Evolutionary conservation across 495 filamentous ascomycete genomes (phyloP).

Genomic region (Xylaria venustula): DNA sequence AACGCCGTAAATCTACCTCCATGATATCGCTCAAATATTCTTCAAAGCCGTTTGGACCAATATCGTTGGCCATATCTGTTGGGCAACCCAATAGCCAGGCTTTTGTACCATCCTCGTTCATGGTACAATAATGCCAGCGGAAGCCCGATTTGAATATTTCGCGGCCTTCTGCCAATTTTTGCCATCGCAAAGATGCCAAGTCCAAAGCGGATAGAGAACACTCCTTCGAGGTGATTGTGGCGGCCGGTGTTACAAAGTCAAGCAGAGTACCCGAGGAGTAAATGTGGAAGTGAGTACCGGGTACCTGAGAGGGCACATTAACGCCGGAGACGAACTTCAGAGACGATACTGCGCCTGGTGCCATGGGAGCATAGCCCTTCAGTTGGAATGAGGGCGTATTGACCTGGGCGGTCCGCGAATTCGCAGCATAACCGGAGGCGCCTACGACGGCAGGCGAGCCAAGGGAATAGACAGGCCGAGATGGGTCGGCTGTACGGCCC

Average conservation of each 20-base stretch:
- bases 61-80: constrained; percentile 58
- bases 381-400: constrained; percentile 66
- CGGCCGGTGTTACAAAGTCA: constrained; percentile 90
- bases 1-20: constrained; percentile 79
- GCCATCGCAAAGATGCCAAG: constrained; percentile 82
- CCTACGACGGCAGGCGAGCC: constrained; percentile 45
- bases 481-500: constrained; percentile 37
- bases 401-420: constrained; percentile 83
- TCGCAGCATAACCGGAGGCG: constrained; percentile 78
- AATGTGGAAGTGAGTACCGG: constrained; percentile 90
- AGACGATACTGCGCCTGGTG: constrained; percentile 82
- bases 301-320: constrained; percentile 81
- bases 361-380: constrained; percentile 66
- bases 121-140: constrained; percentile 95
- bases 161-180: constrained; percentile 85
- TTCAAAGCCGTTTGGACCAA: constrained; percentile 59
- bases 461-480: constrained; percentile 41
- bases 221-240: constrained; percentile 76
- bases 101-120: constrained; percentile 89
- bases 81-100: constrained; percentile 94
- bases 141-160: constrained; percentile 87
- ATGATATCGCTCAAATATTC: constrained; percentile 94
- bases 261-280: constrained; percentile 90
- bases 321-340: constrained; percentile 85
- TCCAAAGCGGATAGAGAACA: constrained; percentile 89